These are phyloP conservation scores for Domatiomyces globalis DNA, from an alignment of 2,329 filamentous ascomycete genomes.

Conservation along the genomic window DNA sequence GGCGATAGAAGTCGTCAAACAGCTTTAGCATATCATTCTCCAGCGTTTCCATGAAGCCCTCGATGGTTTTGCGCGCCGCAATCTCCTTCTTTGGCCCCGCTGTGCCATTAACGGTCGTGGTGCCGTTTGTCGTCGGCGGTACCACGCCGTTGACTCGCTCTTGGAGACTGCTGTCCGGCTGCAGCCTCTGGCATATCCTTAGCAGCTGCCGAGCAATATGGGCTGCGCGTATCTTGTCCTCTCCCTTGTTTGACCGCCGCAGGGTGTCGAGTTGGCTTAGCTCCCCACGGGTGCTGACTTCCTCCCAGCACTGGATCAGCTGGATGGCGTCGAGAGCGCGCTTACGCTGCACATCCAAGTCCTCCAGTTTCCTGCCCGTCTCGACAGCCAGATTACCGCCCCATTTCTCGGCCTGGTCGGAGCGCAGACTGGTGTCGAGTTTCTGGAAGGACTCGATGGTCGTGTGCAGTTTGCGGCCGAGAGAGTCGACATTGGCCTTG, in stretches of 20 bases:
- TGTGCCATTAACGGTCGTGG: slow-evolving; percentile 2
- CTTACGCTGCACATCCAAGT: slow-evolving; percentile 81
- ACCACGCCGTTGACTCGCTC: slow-evolving; percentile 20
- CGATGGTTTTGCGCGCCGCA: slow-evolving; percentile 75
- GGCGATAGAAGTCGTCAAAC: slow-evolving; percentile 92
- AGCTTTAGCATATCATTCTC: slow-evolving; percentile 92
- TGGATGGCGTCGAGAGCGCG: slow-evolving; percentile 88
- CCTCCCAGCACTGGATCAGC: slow-evolving; percentile 89
- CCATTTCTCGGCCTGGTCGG: slow-evolving; percentile 18
- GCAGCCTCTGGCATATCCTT: slow-evolving; percentile 82
- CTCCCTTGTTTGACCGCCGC: slow-evolving; percentile 66
- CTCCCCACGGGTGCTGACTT: slow-evolving; percentile 80
- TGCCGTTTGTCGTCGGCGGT: slow-evolving; percentile 37
- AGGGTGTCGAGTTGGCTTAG: slow-evolving; percentile 80
- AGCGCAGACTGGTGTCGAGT: slow-evolving; percentile 67
- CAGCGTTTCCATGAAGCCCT: slow-evolving; percentile 90
- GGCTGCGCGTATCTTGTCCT: slow-evolving; percentile 87
- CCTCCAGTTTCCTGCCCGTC: slow-evolving; percentile 85
- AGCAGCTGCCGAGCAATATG: slow-evolving; percentile 87
- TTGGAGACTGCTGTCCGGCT: slow-evolving; percentile 41
- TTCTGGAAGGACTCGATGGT: slow-evolving; percentile 86
- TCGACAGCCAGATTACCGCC: slow-evolving; percentile 86
- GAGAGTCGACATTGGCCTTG: slow-evolving; percentile 73
- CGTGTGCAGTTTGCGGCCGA: slow-evolving; percentile 79
- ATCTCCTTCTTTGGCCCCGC: slow-evolving; percentile 26